Evolutionary conservation across 2,329 filamentous ascomycete genomes (phyloP).

Genomic region (Sodiomyces alkalinus): DNA sequence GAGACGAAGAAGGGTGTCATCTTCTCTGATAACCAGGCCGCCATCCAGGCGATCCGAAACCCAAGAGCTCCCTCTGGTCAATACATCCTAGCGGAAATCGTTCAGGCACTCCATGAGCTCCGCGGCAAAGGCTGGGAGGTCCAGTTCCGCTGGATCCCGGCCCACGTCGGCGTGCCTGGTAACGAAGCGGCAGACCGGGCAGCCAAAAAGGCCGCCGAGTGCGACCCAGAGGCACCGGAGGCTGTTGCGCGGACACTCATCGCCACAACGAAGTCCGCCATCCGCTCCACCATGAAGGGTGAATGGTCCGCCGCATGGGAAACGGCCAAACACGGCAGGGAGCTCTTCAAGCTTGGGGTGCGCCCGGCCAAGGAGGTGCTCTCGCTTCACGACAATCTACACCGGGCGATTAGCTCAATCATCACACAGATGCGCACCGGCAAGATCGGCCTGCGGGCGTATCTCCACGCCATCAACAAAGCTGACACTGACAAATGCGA

Average conservation of each 20-base stretch:
- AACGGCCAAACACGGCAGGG: conserved; percentile 2
- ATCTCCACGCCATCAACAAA: too few species aligned
- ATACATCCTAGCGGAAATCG: conserved; percentile 1
- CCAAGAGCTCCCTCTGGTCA: background rate
- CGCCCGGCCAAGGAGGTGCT: background rate
- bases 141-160: conserved; percentile 6
- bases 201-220: conserved; percentile 26
- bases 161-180: conserved; percentile 8
- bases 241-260: conserved; percentile 1
- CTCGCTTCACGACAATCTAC: background rate
- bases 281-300: conserved; percentile 2
- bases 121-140: background rate
- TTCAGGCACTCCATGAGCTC: conserved; percentile 1
- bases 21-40: conserved; percentile 1
- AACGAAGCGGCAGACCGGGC: conserved; percentile 11
- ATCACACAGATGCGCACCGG: conserved; percentile 2
- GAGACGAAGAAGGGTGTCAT: conserved; percentile 1
- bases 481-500: too few species aligned
- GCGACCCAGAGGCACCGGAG: background rate
- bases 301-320: conserved; percentile 3
- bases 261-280: conserved; percentile 2
- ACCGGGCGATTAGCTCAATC: background rate
- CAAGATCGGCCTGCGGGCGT: conserved; percentile 6
- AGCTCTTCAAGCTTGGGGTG: background rate
- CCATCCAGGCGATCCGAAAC: conserved; percentile 1